Evolutionary conservation across 2,329 filamentous ascomycete species (phyloP), one percentile per base, ranked within the genome.

Genomic region (Macroventuria anomochaeta): DNA sequence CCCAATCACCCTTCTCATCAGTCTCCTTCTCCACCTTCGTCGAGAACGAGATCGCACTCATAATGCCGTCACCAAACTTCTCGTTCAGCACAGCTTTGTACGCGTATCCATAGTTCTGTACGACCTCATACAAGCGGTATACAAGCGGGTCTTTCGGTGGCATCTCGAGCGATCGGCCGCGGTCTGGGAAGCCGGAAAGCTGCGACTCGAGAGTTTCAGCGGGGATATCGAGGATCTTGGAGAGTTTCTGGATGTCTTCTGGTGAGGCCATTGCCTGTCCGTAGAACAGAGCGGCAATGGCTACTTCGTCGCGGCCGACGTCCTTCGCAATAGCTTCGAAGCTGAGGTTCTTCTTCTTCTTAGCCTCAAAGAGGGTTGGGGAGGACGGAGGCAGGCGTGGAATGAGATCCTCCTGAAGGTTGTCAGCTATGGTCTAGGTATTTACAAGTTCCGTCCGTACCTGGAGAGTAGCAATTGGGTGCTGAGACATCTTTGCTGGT

Each of bases 61-160:
- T 97, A 70, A 97, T 97, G 1, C 93, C 93, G 55, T 82, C 80
- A 7, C 80, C 80, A 65, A 82, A 82, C 81, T 97, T 97, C 83
- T 97, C 93, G 65, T 97, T 97, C 75, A 97, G 74, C 4, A 97
- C 85, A 0, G 92, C 93, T 82, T 97, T 97, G 78, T 96, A 97
- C 0, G 93, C 90, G 74, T 96, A 96, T 1, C 93, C 93, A 70
- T 97, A 97, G 75, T 96, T 97, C 79, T 97, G 93, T 58, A 97
- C 88, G 71, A 97, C 89, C 81, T 97, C 93, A 74, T 91, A 97
- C 55, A 97, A 75, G 2, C 93, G 82, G 75, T 97, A 97, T 70
- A 97, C 93, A 63, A 96, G 77, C 4, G 91, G 91, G 72, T 96
- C 91, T 54, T 85, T 87, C 0, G 90, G 90, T 0, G 90, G 91